Percentiles rank a stretch among this genome's conserved stretches.
Conservation (phyloP, 345 rosid genomes). For the thale cress (Arabidopsis thaliana) region DNA sequence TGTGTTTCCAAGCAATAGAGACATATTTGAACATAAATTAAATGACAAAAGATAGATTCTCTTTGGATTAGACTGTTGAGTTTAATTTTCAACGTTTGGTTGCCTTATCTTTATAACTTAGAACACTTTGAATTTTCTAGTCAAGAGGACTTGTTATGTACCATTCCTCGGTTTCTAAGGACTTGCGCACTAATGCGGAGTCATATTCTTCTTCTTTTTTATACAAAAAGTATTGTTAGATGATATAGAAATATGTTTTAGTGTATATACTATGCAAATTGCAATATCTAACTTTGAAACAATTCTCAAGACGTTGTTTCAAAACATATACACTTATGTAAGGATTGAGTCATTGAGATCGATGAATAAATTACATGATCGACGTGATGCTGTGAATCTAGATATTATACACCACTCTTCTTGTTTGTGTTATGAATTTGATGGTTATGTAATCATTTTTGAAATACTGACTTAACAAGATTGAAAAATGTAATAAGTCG, state of each 20-base stretch:
- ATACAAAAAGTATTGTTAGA: not conserved
- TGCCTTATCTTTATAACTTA: not conserved
- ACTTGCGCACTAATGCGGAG: not conserved
- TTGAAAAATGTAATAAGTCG: too few relatives aligned
- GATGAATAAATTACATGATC: too few relatives aligned
- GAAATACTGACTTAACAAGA: too few relatives aligned
- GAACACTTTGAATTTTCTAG: constrained; percentile 28
- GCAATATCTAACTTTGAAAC: not conserved
- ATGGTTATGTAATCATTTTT: not conserved
- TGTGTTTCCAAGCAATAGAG: not conserved
- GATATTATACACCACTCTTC: not conserved
- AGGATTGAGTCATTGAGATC: too few relatives aligned
- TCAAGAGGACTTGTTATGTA: constrained; percentile 19
- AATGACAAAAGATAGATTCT: constrained; percentile 4
- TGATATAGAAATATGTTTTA: not conserved
- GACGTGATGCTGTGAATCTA: too few relatives aligned
- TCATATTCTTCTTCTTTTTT: not conserved
- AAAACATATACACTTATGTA: too few relatives aligned
- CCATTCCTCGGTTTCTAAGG: not conserved
- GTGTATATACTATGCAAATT: not conserved
- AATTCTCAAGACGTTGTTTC: too few relatives aligned
- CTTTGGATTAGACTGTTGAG: constrained; percentile 6
- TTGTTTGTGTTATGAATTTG: not conserved
- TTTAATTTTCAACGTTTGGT: constrained; percentile 7
- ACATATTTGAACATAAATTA: not conserved